Base-by-base conservation (phyloP, 1,139 yeast genomes). In the Debaryomycetaceae sp. region DNA sequence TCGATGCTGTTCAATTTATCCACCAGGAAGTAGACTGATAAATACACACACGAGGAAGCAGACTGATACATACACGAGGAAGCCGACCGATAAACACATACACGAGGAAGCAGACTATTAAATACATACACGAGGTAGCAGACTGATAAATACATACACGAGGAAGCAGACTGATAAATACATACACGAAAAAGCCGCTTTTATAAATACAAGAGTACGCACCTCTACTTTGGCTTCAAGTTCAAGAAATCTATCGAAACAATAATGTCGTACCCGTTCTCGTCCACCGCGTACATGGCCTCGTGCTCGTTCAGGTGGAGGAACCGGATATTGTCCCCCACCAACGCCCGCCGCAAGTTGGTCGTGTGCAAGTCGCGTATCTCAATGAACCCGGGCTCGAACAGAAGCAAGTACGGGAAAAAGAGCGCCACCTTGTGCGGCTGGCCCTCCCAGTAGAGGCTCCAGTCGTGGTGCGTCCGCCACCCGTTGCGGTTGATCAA, bases 401-500 rank as follows among this genome's bases (percentile, higher is more conserved):
- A 90, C 13, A 95, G 90, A 37, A 90, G 62, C 34, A 90, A 62
- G 50, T 86, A 90, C 4, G 98, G 98, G 56, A 87, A 90, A 68
- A 92, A 85, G 29, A 90, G 65, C 8, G 96, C 94, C 52, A 90
- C 85, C 37, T 79, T 78, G 46, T 81, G 93, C 4, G 98, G 97
- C 30, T 77, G 72, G 25, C 97, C 96, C 56, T 90, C 97, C 98
- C 98, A 90, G 49, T 81, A 79, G 31, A 90, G 79, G 41, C 87
- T 79, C 92, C 95, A 87, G 30, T 85, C 90, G 29, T 90, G 87
- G 39, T 90, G 75, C 16, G 93, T 79, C 45, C 96, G 71, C 98
- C 98, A 90, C 20, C 98, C 98, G 51, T 87, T 87, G 35, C 83
- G 70, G 46, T 90, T 87, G 41, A 90, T 93, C 55, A 82, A 85